A percentile compares a stretch with the other conserved stretches of the same genome.
Evolutionary conservation across 192 early-diverging fungal species (phyloP).

Genomic region (Chytriomyces confervae): DNA sequence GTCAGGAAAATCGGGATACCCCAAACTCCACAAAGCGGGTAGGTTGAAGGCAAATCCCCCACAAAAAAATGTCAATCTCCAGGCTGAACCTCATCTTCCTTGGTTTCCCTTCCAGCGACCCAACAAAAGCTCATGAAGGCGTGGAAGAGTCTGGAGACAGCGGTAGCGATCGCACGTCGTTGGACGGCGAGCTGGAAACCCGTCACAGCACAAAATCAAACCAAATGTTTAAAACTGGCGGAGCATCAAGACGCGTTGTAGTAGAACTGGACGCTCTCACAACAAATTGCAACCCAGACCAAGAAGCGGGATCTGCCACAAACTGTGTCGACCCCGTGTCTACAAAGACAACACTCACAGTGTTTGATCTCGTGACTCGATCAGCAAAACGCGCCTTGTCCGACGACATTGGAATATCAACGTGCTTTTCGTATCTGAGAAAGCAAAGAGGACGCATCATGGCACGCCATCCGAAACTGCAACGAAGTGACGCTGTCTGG

Average conservation of each 20-base stretch:
- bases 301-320: not conserved
- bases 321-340: not conserved
- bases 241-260: conserved; percentile 13
- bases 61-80: too few species aligned
- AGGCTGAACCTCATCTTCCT: too few species aligned
- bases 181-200: too few species aligned
- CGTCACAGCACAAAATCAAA: too few species aligned
- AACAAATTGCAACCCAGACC: not conserved
- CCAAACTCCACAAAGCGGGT: too few species aligned
- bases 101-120: too few species aligned
- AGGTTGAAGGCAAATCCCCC: too few species aligned
- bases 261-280: not conserved
- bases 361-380: conserved; percentile 25
- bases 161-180: too few species aligned
- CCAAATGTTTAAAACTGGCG: not conserved
- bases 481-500: too few species aligned
- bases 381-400: not conserved
- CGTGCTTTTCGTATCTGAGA: not conserved
- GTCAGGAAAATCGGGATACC: too few species aligned
- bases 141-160: too few species aligned
- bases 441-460: not conserved
- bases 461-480: not conserved
- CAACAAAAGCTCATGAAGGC: too few species aligned
- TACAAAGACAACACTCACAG: not conserved
- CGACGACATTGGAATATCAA: not conserved